Evolutionary conservation across 2,329 filamentous ascomycete genomes (phyloP).

Genomic region (Stenocarpella maydis): DNA sequence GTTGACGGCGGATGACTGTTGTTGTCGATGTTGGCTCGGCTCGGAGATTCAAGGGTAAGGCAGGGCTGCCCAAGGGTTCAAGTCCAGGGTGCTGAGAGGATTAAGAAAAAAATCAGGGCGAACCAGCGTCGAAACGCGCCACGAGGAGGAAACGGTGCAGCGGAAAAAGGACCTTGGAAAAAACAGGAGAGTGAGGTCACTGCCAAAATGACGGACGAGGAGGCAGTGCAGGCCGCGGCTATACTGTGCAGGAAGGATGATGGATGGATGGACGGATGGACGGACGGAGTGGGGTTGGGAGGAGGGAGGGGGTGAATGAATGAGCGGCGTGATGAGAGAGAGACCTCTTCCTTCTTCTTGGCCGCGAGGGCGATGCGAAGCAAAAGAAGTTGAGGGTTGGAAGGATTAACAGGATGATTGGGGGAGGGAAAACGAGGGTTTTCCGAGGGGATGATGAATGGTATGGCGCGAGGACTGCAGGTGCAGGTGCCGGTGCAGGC

Average conservation of each 20-base stretch:
- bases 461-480: not conserved
- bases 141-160: constrained; percentile 1
- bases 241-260: not conserved
- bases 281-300: not conserved
- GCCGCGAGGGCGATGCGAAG: constrained; percentile 12
- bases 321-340: constrained; percentile 25
- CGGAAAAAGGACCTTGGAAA: not conserved
- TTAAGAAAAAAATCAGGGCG: constrained; percentile 9
- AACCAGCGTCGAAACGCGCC: constrained; percentile 24
- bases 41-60: constrained; percentile 23
- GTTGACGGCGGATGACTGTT: constrained; percentile 12
- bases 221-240: not conserved
- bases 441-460: not conserved
- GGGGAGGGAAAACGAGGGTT: constrained; percentile 16
- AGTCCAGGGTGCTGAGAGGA: constrained; percentile 2
- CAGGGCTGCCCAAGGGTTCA: not conserved
- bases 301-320: constrained; percentile 14
- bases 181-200: not conserved
- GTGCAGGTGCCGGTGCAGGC: not conserved
- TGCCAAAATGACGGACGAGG: constrained; percentile 9
- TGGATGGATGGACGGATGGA: not conserved
- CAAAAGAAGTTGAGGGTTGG: constrained; percentile 24
- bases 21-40: constrained; percentile 7
- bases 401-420: not conserved
- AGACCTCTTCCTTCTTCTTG: not conserved